phyloP scores from a whole-genome alignment of 192 early-diverging fungal genomes.

The Coemansia sp. region DNA sequence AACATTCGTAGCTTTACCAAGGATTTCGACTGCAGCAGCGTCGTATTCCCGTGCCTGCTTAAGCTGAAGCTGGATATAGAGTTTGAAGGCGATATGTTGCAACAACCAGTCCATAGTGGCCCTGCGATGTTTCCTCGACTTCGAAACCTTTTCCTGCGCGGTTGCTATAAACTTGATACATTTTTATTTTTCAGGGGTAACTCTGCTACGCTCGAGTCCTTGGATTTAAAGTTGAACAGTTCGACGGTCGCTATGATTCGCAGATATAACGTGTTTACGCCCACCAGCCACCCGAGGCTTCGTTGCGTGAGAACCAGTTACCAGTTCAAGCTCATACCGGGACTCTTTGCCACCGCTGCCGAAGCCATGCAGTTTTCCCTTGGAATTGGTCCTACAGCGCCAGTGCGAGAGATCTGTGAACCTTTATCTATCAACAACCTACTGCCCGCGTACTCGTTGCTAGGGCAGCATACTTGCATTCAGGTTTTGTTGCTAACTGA shows the following conservation, averaged over 20 bases:
- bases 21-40: slow-evolving; percentile 1
- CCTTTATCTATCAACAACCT: neutral
- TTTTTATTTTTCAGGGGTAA: slow-evolving; percentile 14
- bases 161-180: slow-evolving; percentile 4
- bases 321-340: neutral
- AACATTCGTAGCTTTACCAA: neutral
- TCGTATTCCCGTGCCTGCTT: slow-evolving; percentile 2
- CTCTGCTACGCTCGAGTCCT: neutral
- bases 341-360: neutral
- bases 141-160: neutral
- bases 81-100: neutral
- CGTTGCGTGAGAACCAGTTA: neutral
- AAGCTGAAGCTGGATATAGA: neutral
- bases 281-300: neutral
- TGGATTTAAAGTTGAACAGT: neutral
- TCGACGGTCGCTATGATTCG: slow-evolving; percentile 4
- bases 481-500: neutral
- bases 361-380: neutral
- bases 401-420: neutral
- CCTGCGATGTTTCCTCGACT: slow-evolving; percentile 12
- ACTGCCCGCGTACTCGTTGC: neutral
- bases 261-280: slow-evolving; percentile 4
- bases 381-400: neutral
- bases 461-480: neutral
- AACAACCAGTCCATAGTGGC: neutral